phyloP scores from a whole-genome alignment of 2,329 filamentous ascomycete species.

The Stemphylium vesicarium region DNA sequence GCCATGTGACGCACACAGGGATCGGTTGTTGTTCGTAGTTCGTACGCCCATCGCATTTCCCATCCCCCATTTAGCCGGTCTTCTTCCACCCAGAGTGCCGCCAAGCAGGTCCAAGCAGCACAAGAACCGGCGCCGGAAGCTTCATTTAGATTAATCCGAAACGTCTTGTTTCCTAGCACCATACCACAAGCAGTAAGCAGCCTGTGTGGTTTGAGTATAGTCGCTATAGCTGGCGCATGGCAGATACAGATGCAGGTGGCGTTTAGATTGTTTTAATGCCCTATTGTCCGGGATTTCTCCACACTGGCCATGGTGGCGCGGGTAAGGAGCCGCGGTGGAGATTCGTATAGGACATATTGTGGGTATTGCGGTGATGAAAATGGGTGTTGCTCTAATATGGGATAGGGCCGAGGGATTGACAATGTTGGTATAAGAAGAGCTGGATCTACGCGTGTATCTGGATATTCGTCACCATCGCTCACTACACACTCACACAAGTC shows the following conservation, averaged over 20 bases:
- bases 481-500: background rate
- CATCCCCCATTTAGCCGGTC: background rate
- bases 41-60: slow-evolving; percentile 5
- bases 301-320: background rate
- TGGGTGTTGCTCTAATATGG: background rate
- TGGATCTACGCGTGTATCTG: background rate
- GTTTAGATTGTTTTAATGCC: background rate
- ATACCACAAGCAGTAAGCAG: background rate
- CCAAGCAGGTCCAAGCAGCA: slow-evolving; percentile 9
- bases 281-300: background rate
- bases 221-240: background rate
- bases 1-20: background rate
- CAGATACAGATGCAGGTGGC: background rate
- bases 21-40: slow-evolving; percentile 12
- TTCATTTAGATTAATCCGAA: slow-evolving; percentile 25
- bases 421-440: slow-evolving; percentile 7
- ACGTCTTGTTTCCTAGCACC: background rate
- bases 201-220: background rate
- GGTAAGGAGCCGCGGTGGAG: background rate
- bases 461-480: background rate
- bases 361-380: background rate
- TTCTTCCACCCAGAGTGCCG: background rate
- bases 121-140: slow-evolving; percentile 26
- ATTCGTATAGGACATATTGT: background rate
- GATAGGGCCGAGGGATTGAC: background rate